These are phyloP conservation scores for Cadophora luteo-olivacea DNA, from an alignment of 2,329 filamentous ascomycete species.

Conservation along the genomic window DNA sequence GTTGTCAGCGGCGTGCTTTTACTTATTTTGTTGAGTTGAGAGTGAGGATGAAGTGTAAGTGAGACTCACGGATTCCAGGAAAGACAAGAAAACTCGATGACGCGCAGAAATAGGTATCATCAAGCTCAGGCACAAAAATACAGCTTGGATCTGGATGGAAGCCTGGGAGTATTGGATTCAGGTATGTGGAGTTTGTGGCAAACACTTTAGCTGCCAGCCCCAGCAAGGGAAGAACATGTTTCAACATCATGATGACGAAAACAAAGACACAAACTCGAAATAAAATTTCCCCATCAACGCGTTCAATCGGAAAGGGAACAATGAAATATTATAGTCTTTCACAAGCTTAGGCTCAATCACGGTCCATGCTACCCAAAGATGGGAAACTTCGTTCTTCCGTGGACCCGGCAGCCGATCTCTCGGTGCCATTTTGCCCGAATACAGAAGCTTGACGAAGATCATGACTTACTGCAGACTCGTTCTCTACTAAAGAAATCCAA, in stretches of 20 bases:
- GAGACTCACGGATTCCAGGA: slow-evolving; percentile 46
- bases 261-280: background rate
- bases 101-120: slow-evolving; percentile 49
- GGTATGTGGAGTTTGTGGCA: slow-evolving; percentile 16
- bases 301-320: background rate
- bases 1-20: background rate
- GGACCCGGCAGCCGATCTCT: background rate
- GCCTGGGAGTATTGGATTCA: slow-evolving; percentile 52
- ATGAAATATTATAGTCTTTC: background rate
- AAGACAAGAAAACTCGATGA: slow-evolving; percentile 50
- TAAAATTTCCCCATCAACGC: background rate
- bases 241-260: background rate
- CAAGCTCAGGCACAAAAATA: slow-evolving; percentile 44
- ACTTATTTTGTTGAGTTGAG: background rate
- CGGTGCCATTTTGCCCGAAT: background rate
- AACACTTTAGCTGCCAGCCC: background rate
- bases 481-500: background rate
- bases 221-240: background rate
- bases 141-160: slow-evolving; percentile 52
- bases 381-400: background rate
- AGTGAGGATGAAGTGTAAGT: background rate
- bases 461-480: background rate
- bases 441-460: background rate
- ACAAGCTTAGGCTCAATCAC: background rate
- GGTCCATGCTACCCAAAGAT: background rate